phyloP scores from a whole-genome alignment of 1,139 yeast genomes.

The Yamadazyma friedrichii region DNA sequence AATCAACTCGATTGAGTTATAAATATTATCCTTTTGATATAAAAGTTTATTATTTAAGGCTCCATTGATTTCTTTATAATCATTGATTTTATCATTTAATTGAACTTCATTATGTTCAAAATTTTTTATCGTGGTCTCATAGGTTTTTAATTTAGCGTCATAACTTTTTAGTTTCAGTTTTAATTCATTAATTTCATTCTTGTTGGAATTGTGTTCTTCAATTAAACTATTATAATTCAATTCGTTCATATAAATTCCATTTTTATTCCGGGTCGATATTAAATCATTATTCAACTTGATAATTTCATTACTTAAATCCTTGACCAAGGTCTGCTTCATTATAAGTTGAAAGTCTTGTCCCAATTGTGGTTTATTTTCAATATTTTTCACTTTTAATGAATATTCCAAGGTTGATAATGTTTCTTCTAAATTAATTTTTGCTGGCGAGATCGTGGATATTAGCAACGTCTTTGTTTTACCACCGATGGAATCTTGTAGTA shows the following conservation, averaged over 20 bases:
- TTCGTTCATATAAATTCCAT: constrained; percentile 63
- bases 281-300: constrained; percentile 57
- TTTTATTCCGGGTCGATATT: constrained; percentile 57
- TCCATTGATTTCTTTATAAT: constrained; percentile 1
- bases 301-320: constrained; percentile 57
- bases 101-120: constrained; percentile 7
- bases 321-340: constrained; percentile 57
- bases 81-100: constrained; percentile 5
- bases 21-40: constrained; percentile 7
- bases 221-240: constrained; percentile 53
- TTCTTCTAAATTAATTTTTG: constrained; percentile 69
- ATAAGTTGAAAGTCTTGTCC: constrained; percentile 53
- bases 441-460: constrained; percentile 83
- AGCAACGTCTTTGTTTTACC: constrained; percentile 79
- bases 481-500: constrained; percentile 80
- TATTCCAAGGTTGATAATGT: constrained; percentile 82
- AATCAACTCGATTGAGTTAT: constrained; percentile 3
- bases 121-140: constrained; percentile 9
- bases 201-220: constrained; percentile 16
- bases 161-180: constrained; percentile 10
- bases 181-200: constrained; percentile 15
- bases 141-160: constrained; percentile 7
- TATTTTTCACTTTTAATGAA: constrained; percentile 78
- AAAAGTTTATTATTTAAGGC: not conserved
- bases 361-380: constrained; percentile 67